Evolutionary conservation across 768 basidiomycete genomes (phyloP), one percentile per base, ranked within the genome.

Genomic region (Filobasidium wieringae): DNA sequence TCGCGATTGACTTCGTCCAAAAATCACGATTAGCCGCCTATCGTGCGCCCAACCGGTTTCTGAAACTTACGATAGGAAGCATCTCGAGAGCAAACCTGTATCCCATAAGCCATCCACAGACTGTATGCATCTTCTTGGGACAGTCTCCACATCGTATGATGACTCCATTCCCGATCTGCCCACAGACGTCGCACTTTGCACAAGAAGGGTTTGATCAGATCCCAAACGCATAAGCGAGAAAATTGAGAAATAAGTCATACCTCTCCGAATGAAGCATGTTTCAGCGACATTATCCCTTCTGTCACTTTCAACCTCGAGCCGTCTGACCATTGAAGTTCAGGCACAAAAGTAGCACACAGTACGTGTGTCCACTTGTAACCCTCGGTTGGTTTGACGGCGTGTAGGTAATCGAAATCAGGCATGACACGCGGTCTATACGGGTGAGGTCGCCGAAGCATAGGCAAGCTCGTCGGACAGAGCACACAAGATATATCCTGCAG

Each of bases 21-120:
- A 27, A n/a, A n/a, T 39, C 31, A n/a, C 40, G 36, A 30, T 26
- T 8, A 33, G 34, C 31, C 4, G 19, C 4, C 22, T n/a, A 2
- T 7, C 33, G 33, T 4, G 14, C 34, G 30, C 8, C 4, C 30
- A 14, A 6, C 14, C 5, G 8, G 34, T 31, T 33, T 17, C 7
- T 2, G 22, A 31, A 6, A 51, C 56, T 51, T n/a, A 57, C 56
- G n/a, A 37, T 32, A 2, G 36, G 15, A 12, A 30, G 49, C 29
- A 97, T 81, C 76, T 97, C 92, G 72, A 99, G 95, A 29, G 88
- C 91, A 64, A 97, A 91, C 63, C 79, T 84, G 76, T 85, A 82
- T 0, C 85, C 85, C 37, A 82, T 77, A 53, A 79, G 80, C 87
- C 88, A 96, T 19, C 89, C 95, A 71, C 95, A 99, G 0, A 88